A percentile compares a stretch with the other conserved stretches of the same genome.
Evolutionary conservation across 345 rosid genomes (phyloP).

Genomic region (Pugionium dolabratum): DNA sequence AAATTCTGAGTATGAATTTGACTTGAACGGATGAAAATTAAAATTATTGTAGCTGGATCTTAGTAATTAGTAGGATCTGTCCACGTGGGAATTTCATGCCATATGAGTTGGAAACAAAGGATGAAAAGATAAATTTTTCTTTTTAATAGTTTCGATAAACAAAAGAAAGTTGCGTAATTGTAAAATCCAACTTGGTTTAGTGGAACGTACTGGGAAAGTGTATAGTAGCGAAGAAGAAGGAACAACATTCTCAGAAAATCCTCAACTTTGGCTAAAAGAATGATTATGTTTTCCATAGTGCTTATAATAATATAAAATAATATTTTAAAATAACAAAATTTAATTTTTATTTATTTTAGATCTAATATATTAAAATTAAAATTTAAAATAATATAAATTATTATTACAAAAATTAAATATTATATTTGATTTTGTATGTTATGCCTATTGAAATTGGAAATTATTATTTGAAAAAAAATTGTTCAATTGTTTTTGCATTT

Average conservation of each 20-base stretch:
- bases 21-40: not conserved
- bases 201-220: slow-evolving; percentile 1
- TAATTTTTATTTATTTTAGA: too few relatives aligned
- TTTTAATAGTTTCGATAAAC: not conserved
- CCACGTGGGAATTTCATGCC: slow-evolving; percentile 24
- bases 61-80: slow-evolving; percentile 21
- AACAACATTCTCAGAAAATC: not conserved
- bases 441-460: too few relatives aligned
- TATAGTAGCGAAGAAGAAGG: not conserved
- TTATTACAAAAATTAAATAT: too few relatives aligned
- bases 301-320: not conserved
- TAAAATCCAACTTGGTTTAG: not conserved
- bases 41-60: slow-evolving; percentile 19
- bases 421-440: too few relatives aligned
- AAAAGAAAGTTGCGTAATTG: not conserved
- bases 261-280: not conserved
- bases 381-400: too few relatives aligned
- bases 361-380: too few relatives aligned
- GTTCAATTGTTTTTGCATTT: too few relatives aligned
- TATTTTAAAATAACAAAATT: too few relatives aligned
- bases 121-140: not conserved
- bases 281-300: not conserved
- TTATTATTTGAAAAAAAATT: too few relatives aligned
- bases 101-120: slow-evolving; percentile 17
- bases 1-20: too few relatives aligned